A percentile compares a stretch with the other conserved stretches of the same genome.
phyloP scores from a whole-genome alignment of 1,139 yeast species.

The Protomyces lactucae-debilis region DNA sequence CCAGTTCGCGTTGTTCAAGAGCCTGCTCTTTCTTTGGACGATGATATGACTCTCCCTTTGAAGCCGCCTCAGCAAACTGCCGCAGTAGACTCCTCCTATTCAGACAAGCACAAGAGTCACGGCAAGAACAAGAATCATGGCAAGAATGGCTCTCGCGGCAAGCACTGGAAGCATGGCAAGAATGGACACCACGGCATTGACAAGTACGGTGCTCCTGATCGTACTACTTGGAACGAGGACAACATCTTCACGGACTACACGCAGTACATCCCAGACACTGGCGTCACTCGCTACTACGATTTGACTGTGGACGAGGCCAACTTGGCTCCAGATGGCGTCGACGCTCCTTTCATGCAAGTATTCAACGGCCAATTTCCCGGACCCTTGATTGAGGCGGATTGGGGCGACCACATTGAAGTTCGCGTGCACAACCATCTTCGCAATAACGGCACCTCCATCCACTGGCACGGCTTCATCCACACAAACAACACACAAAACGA shows the following conservation, averaged over 20 bases:
- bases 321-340: constrained; percentile 38
- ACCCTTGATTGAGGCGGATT: constrained; percentile 61
- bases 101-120: no score
- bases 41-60: no score
- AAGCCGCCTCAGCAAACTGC: no score
- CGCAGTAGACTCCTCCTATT: no score
- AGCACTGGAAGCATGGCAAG: not conserved
- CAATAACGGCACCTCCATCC: constrained; percentile 60
- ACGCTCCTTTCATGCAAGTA: constrained; percentile 38
- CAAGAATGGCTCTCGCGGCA: not conserved
- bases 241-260: not conserved
- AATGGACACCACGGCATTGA: not conserved
- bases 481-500: constrained; percentile 63
- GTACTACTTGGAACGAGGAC: not conserved
- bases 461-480: constrained; percentile 82
- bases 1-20: no score
- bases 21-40: no score
- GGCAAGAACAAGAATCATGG: not conserved
- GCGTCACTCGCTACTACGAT: not conserved
- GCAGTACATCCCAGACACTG: not conserved
- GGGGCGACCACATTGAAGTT: constrained; percentile 61
- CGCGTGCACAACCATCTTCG: constrained; percentile 57
- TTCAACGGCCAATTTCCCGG: constrained; percentile 56
- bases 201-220: not conserved
- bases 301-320: not conserved